Evolutionary conservation across 2,329 filamentous ascomycete species (phyloP).

Genomic region (Sclerotinia subarctica): DNA sequence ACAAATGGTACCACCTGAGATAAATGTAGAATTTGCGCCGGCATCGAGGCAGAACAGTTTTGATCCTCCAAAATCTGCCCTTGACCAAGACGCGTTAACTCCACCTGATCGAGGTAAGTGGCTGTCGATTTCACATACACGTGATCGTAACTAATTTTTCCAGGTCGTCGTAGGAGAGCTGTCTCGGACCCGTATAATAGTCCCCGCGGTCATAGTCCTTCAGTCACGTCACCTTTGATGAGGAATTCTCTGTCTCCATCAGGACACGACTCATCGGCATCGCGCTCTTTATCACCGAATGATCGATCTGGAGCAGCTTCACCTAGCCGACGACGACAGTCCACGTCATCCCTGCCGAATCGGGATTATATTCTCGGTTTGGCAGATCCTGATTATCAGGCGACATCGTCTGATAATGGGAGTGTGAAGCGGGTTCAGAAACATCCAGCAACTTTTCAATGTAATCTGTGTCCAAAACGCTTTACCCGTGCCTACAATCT

Average conservation of each 20-base stretch:
- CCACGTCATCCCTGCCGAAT: conserved; percentile 55
- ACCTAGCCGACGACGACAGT: conserved; percentile 53
- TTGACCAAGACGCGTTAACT: conserved; percentile 73
- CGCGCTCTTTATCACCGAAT: conserved; percentile 57
- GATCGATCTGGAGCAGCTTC: conserved; percentile 51
- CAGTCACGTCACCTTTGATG: conserved; percentile 52
- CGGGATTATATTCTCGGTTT: conserved; percentile 84
- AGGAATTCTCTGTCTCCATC: conserved; percentile 49
- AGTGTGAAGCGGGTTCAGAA: conserved; percentile 85
- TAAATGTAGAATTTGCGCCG: conserved; percentile 90
- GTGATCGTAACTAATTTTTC: conserved; percentile 26
- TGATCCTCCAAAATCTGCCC: conserved; percentile 61
- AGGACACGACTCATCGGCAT: conserved; percentile 38
- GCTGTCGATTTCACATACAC: not conserved
- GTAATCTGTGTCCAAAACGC: conserved; percentile 85
- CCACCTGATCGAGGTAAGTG: conserved; percentile 68
- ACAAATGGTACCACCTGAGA: conserved; percentile 86
- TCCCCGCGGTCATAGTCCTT: conserved; percentile 49
- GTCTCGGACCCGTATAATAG: conserved; percentile 42
- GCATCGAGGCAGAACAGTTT: conserved; percentile 64
- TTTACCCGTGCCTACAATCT: conserved; percentile 97
- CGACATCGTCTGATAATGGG: conserved; percentile 55
- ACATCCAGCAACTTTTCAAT: conserved; percentile 96
- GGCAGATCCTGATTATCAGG: conserved; percentile 81
- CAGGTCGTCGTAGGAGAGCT: conserved; percentile 39